Evolutionary conservation across 768 basidiomycete species (phyloP), one percentile per base, ranked within the genome.

Genomic region (Cystobasidium ongulense): DNA sequence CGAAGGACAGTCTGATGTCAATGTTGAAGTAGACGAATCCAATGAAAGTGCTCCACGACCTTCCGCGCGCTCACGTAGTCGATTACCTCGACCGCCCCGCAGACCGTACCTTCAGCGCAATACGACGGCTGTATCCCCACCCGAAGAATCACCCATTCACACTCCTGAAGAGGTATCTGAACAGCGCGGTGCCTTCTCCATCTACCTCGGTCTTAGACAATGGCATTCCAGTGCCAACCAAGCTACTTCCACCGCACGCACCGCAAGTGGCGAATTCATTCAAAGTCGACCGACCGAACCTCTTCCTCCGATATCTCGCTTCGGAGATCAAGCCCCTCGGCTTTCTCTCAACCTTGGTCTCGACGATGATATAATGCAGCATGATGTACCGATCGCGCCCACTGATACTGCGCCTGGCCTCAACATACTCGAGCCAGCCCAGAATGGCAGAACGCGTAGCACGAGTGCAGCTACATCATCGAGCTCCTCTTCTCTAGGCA

Each of bases 131-230:
- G 65, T 67, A 15, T 43, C 65, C 2, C 65, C 65, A 11, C 65
- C 65, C 10, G 65, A 67, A 31, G 65, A 67, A 50, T 43, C 39
- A 29, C 65, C 65, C n/a, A 39, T 67, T n/a, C 46, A 67, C 25
- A 67, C 65, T 23, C 65, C 65, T 21, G 65, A 67, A 36, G 39
- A 5, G 27, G 13, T 4, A 8, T 21, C 10, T 2, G 38, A 64
- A 15, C 27, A 64, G 23, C 57, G 57, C 17, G 57, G 29, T 31
- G 57, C 25, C 4, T 59, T 59, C 21, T 59, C 57, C 11, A 59
- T 59, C 8, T 59, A 59, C 29, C 57, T 27, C 21, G 57, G 57
- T 4, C 46, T 50, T n/a, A 50, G 46, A n/a, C 46, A 50, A 21
- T 8, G 46, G 46, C 46, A 50, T 50, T 50, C 46, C 18, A 17